phyloP scores from a whole-genome alignment of 768 basidiomycete species.

The Glaciozyma martinii region DNA sequence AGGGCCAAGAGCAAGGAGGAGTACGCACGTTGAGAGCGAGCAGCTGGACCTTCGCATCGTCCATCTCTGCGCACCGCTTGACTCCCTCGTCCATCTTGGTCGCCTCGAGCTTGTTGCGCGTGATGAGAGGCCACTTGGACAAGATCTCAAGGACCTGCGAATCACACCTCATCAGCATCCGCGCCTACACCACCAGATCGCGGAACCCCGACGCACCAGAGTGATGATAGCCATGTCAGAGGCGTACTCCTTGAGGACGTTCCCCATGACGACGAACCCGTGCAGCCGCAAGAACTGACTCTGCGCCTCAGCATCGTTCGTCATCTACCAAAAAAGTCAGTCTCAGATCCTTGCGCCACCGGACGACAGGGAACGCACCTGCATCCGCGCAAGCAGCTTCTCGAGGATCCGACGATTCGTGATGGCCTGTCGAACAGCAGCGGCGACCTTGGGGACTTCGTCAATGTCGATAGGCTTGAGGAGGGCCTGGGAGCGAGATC shows the following conservation, averaged over 20 bases:
- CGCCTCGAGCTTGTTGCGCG: slow-evolving; percentile 86
- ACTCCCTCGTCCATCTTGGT: slow-evolving; percentile 50
- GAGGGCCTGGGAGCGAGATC: slow-evolving; percentile 50
- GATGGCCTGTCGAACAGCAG: slow-evolving; percentile 75
- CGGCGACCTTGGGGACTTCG: slow-evolving; percentile 83
- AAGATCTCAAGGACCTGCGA: slow-evolving; percentile 41
- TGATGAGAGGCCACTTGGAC: slow-evolving; percentile 63
- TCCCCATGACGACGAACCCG: slow-evolving; percentile 85
- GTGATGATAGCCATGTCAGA: slow-evolving; percentile 62
- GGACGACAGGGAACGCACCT: slow-evolving; percentile 45
- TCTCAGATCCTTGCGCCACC: neutral
- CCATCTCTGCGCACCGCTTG: slow-evolving; percentile 5
- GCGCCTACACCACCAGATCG: slow-evolving; percentile 43
- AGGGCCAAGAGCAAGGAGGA: neutral
- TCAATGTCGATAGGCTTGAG: slow-evolving; percentile 64
- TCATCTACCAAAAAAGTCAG: slow-evolving; percentile 54
- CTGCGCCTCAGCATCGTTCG: slow-evolving; percentile 66
- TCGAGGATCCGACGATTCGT: slow-evolving; percentile 68
- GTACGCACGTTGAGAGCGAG: slow-evolving; percentile 55
- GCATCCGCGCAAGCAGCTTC: slow-evolving; percentile 76
- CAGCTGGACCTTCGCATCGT: slow-evolving; percentile 37
- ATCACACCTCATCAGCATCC: slow-evolving; percentile 47
- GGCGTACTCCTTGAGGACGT: slow-evolving; percentile 66
- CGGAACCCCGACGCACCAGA: slow-evolving; percentile 48
- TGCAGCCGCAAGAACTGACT: slow-evolving; percentile 83